Percentiles rank a stretch among this genome's conserved stretches.
These are phyloP conservation scores for Wilcoxina mikolae DNA, from an alignment of 495 filamentous ascomycete genomes.

Conservation along the genomic window DNA sequence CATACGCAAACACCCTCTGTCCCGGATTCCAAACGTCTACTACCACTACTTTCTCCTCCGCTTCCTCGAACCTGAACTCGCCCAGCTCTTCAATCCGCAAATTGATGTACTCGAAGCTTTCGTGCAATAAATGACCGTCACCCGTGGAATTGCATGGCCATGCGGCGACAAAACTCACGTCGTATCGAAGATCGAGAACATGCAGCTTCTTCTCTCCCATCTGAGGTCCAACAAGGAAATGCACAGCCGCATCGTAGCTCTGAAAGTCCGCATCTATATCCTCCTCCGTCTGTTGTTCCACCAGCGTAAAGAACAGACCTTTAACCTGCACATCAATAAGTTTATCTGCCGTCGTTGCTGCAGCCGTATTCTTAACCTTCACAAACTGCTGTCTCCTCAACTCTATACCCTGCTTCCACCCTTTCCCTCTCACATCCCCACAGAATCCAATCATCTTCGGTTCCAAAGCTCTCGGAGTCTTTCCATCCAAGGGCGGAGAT, in stretches of 20 bases:
- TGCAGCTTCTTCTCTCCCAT: neutral
- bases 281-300: neutral
- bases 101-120: neutral
- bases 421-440: slow-evolving; percentile 17
- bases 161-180: slow-evolving; percentile 7
- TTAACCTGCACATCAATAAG: neutral
- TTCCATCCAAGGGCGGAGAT: slow-evolving; percentile 8
- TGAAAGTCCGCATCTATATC: neutral
- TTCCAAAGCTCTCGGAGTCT: slow-evolving; percentile 16
- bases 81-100: slow-evolving; percentile 1
- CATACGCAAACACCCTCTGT: slow-evolving; percentile 40
- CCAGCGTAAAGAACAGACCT: slow-evolving; percentile 1
- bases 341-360: neutral
- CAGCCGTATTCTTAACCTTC: neutral
- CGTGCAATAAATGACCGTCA: neutral
- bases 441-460: slow-evolving; percentile 14
- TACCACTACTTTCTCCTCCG: neutral
- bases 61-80: neutral
- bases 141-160: neutral
- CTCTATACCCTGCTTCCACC: neutral
- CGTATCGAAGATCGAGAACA: slow-evolving; percentile 1
- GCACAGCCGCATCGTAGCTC: neutral
- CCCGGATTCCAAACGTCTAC: neutral
- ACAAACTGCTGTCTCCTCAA: neutral
- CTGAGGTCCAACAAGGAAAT: slow-evolving; percentile 1